Base-by-base conservation (phyloP, 2,329 filamentous ascomycete genomes). In the Penicillium sp. region DNA sequence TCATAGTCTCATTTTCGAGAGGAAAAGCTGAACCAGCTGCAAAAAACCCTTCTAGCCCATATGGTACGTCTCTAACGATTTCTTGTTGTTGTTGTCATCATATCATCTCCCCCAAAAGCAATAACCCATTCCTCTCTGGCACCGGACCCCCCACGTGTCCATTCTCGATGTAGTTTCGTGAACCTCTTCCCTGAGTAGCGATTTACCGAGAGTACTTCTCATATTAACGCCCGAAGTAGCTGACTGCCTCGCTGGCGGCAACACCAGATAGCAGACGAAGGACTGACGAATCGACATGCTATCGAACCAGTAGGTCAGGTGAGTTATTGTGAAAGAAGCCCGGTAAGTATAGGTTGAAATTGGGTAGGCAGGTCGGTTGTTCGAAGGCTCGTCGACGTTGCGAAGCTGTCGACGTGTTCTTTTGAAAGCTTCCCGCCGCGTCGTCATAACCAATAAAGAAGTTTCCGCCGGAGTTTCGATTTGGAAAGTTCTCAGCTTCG, bases 151-250 rank as follows among this genome's bases (percentile, higher is more conserved):
- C 40, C 21, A 51, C 47, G 34, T 54, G 34, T 43, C 52, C 40
- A 54, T 54, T 47, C 52, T 55, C 43, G 37, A 55, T 55, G 31
- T 51, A 55, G 49, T 56, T 47, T 51, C 45, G 48, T 52, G 54
- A 39, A 56, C 49, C 45, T 56, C 54, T 56, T 56, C 54, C 45
- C 54, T 52, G 40, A 52, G 54, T 56, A 56, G 54, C 54, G 49
- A 56, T 56, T 49, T 50, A 52, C 49, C 49, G 16, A 56, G 39
- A 50, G 37, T 56, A 52, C 54, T 46, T 52, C 54, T 56, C 33
- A 56, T 52, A 52, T 56, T 50, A 48, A 48, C 45, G 51, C 45
- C 51, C 52, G 48, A 55, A 55, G 52, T 55, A 55, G 52, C 48
- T 55, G 48, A 55, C 48, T 55, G 48, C 42, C 52, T 55, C 52